Evolutionary conservation across 2,329 filamentous ascomycete genomes (phyloP), one percentile per base, ranked within the genome.

Genomic region (Cercospora sp.): DNA sequence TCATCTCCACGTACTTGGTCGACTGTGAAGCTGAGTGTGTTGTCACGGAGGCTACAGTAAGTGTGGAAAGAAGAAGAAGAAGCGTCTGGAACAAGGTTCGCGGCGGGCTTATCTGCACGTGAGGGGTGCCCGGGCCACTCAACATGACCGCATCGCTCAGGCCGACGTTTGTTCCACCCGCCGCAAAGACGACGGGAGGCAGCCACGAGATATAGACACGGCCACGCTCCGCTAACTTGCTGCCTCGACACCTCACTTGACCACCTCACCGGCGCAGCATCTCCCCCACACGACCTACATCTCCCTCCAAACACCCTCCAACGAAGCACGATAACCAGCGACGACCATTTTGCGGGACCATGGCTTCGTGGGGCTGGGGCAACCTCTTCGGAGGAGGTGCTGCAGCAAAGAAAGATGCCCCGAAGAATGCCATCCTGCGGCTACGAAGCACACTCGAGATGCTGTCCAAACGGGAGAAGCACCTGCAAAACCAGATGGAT

Each of bases 401-500:
- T 76, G 89, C 90, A 75, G 90, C 93, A 83, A 92, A 93, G 86
- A 97, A 96, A 84, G 93, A 97, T 83, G 91, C 89, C 69, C 93
- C 95, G 67, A 99, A 99, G 87, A 95, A 97, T 85, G 95, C 95
- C 74, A 99, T 99, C 77, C 85, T 99, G 66, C 88, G 88, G 69
- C 84, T 99, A 77, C 89, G 95, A 75, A 87, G 90, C 77, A 94
- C 97, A 84, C 86, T 98, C 55, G 94, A 97, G 76, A 98, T 98
- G 94, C 86, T 99, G 78, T 93, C 96, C 83, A 99, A 99, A 87
- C 88, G 94, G 69, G 94, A 98, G 85, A 91, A 88, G 80, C 93
- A 98, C 79, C 82, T 98, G 70, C 91, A 95, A 81, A 91, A 87
- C 71, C 93, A 97, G 84, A 97, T 98, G 84, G 90, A 93, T 28